Evolutionary conservation across 371 early-diverging fungal genomes (phyloP), one percentile per base, ranked within the genome.

Genomic region (Mucor saturninus): DNA sequence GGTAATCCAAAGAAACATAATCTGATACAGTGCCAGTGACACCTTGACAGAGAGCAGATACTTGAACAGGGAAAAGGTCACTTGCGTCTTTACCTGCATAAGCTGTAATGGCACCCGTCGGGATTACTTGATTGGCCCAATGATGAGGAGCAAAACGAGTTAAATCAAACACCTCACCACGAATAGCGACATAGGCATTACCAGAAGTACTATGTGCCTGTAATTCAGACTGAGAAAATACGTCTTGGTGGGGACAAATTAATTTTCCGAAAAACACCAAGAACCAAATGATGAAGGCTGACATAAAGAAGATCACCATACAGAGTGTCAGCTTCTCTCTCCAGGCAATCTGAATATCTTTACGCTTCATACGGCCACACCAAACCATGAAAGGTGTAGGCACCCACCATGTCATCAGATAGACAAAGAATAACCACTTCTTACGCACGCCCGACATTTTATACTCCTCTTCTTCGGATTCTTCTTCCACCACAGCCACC

Each of bases 321-420:
- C 95, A 96, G 5, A 94, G 75, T 0, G 93, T 83, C 38, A 94
- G 74, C 68, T 93, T 91, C 74, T 93, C 93, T 32, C 92, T 72
- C 93, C 93, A 93, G 1, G 93, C 93, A 73, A 95, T 87, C 43
- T 90, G 91, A 62, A 93, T 87, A 74, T 98, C 96, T 31, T 73
- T 73, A 21, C 87, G 88, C 62, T 86, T 86, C 88, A 94, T 92
- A 46, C 84, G 76, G 60, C 91, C 93, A 66, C 89, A 85, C 55
- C 68, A 69, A 29, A 66, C 59, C 62, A 95, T 68, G 52, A 83
- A 85, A n/a, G 76, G 80, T 26, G 86, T 78, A 4, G 94, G 95
- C 5, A 94, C 80, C 91, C 94, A 95, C 91, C 92, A 95, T 1
- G 98, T 98, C 43, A 92, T 74, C 9, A 81, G 59, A 91, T 92